Evolutionary conservation across 768 basidiomycete genomes (phyloP).

Genomic region (Boletus huronensis): DNA sequence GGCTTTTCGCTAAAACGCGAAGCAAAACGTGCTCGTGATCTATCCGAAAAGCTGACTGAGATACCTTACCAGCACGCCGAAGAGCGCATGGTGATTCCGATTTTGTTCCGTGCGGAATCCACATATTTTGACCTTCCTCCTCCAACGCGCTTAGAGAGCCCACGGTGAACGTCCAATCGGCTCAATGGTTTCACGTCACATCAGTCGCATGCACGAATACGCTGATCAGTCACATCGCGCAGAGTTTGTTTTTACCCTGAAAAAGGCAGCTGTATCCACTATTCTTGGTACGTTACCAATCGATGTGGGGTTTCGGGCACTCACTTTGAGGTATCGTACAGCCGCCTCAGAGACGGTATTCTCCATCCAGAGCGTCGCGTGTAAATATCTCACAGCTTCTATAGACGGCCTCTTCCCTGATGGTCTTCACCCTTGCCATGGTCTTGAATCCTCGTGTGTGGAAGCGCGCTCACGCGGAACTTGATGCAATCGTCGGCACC

Average conservation of each 20-base stretch:
- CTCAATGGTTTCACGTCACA: slow-evolving; percentile 4
- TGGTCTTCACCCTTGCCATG: slow-evolving; percentile 9
- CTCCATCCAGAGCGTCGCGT: not conserved
- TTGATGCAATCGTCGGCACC: not conserved
- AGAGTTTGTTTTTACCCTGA: not conserved
- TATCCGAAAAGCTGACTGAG: too few species aligned
- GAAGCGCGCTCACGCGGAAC: slow-evolving; percentile 6
- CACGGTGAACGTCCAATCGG: not conserved
- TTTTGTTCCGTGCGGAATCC: not conserved
- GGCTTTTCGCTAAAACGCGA: not conserved
- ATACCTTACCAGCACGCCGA: too few species aligned
- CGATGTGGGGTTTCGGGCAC: not conserved
- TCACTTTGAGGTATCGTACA: not conserved
- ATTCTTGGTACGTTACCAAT: not conserved
- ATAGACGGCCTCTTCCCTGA: not conserved
- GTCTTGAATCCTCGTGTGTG: not conserved
- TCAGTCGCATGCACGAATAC: not conserved
- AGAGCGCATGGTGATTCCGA: too few species aligned
- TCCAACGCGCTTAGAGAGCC: not conserved
- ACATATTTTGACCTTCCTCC: not conserved
- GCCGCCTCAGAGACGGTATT: not conserved
- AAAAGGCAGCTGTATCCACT: not conserved
- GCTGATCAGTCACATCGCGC: not conserved
- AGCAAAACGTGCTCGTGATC: too few species aligned
- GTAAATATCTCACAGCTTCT: not conserved